Base-by-base conservation (phyloP, 2,329 filamentous ascomycete species). In the Clarireedia monteithiana region DNA sequence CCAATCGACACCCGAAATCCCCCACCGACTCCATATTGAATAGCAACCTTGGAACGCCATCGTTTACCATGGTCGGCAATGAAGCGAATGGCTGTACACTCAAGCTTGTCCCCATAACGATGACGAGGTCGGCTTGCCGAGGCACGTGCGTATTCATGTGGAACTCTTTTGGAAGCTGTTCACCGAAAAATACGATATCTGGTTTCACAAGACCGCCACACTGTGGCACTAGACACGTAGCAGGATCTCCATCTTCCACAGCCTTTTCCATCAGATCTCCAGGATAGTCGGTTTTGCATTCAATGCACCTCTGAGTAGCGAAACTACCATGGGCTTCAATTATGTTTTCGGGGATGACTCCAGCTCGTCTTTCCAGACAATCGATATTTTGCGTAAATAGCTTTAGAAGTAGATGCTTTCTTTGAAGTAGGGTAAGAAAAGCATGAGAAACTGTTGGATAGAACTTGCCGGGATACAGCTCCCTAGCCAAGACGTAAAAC, bases 321-420 rank as follows among this genome's bases (percentile, higher is more conserved):
- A 97, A 99, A 69, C 90, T 96, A 47, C 94, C 94, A 70, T 99
- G 94, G 0, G 94, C 94, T 72, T 97, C 92, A 34, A 99, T 79
- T 50, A 99, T 91, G 70, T 81, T 84, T 2, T 92, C 84, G 0
- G 75, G 78, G 0, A 91, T 88, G 0, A 99, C 84, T 26, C 94
- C 94, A 12, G 92, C 94, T 63, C 82, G 79, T 23, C 91, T 83
- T 73, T 99, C 94, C 12, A 99, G 79, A 66, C 91, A 96, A 73
- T 99, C 94, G 63, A 99, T 97, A 68, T 99, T 99, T 69, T 99
- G 94, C 0, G 94, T 96, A 71, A 97, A 99, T 53, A 94, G 81
- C 76, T 91, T 94, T 62, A 86, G 75, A 24, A 99, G 75, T 42
- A 92, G 75, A 4, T 82, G 83, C 72, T 95, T 96, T 58, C 84